Conservation (phyloP, 371 early-diverging fungal genomes). For the Apophysomyces ossiformis region DNA sequence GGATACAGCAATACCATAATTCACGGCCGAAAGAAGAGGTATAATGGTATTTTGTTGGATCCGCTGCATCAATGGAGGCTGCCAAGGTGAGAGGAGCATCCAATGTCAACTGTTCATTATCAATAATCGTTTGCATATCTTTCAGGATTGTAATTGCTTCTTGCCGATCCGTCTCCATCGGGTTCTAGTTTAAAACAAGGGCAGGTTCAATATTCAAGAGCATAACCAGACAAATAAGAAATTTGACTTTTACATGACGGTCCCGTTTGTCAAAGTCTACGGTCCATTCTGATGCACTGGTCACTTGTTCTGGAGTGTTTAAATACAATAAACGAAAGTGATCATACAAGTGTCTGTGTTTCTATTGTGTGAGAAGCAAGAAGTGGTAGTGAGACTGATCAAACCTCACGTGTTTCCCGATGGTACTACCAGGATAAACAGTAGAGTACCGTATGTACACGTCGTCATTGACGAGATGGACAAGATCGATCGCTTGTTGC, state of each 20-base stretch:
- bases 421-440: constrained; percentile 65
- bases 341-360: constrained; percentile 41
- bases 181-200: constrained; percentile 19
- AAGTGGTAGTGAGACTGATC: constrained; percentile 16
- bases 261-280: constrained; percentile 55
- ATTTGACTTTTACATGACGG: constrained; percentile 39
- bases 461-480: constrained; percentile 21
- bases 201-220: neutral
- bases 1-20: constrained; percentile 69
- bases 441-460: constrained; percentile 51
- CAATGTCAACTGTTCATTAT: constrained; percentile 15
- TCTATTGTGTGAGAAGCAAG: neutral
- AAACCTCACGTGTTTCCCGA: constrained; percentile 71
- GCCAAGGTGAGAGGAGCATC: constrained; percentile 29
- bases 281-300: constrained; percentile 15
- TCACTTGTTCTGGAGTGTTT: constrained; percentile 24
- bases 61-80: constrained; percentile 46
- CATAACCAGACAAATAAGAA: constrained; percentile 4
- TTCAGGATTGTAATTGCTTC: constrained; percentile 34
- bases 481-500: constrained; percentile 31
- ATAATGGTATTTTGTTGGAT: constrained; percentile 27
- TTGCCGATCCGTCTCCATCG: constrained; percentile 47
- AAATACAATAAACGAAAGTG: constrained; percentile 43
- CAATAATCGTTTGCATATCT: constrained; percentile 23
- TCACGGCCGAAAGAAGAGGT: constrained; percentile 61